A percentile compares a stretch with the other conserved stretches of the same genome.
Conservation (phyloP, 116 monocot species). For the Papilionanthe hybrid region DNA sequence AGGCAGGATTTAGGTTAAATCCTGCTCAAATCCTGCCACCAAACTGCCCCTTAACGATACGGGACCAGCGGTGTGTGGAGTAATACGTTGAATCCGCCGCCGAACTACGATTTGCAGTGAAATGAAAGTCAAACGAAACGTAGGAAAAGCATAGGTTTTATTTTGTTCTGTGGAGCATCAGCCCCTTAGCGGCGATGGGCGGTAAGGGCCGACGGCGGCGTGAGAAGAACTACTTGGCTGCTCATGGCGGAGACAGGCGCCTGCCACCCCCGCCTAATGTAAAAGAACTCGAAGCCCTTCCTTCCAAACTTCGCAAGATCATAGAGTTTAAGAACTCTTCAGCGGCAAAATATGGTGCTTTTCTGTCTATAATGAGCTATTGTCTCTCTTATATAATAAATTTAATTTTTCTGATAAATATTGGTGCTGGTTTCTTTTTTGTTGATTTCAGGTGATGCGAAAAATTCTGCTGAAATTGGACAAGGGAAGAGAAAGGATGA, state of each 20-base stretch:
- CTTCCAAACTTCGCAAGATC: conserved; percentile 23
- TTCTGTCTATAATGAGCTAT: neutral
- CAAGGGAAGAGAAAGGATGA: neutral
- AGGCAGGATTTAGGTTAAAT: too few species aligned
- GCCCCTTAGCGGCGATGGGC: conserved; percentile 4
- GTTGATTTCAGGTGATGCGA: neutral
- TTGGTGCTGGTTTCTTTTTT: neutral
- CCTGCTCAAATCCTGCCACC: too few species aligned
- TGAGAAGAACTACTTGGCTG: conserved; percentile 16
- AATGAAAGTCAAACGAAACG: too few species aligned
- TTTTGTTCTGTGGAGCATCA: too few species aligned
- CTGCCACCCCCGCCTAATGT: conserved; percentile 17
- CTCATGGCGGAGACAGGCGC: conserved; percentile 15
- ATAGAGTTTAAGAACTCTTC: conserved; percentile 8
- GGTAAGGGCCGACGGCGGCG: conserved; percentile 25
- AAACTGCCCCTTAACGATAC: too few species aligned
- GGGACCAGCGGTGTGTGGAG: too few species aligned
- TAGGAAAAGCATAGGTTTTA: too few species aligned
- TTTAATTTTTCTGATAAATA: too few species aligned
- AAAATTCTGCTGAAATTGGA: neutral
- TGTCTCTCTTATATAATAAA: too few species aligned
- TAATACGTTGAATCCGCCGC: too few species aligned
- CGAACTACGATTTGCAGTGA: too few species aligned
- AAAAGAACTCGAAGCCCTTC: conserved; percentile 14
- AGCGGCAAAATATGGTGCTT: neutral